Conservation (phyloP, 2,329 filamentous ascomycete species). For the Aaosphaeria arxii region DNA sequence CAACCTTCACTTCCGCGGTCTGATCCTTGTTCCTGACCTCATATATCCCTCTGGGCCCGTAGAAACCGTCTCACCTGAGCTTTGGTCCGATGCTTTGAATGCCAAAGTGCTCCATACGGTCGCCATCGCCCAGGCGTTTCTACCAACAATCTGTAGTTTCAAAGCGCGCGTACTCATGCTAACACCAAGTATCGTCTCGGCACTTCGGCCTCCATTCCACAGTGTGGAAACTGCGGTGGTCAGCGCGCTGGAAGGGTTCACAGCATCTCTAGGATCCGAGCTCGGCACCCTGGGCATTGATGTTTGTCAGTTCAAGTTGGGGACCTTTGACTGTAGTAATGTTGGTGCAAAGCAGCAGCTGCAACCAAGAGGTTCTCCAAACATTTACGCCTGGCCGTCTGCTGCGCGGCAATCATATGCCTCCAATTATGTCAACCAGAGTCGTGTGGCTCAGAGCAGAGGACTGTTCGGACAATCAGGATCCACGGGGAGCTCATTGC, state of each 20-base stretch:
- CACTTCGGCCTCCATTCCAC: slow-evolving; percentile 75
- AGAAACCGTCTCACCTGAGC: slow-evolving; percentile 77
- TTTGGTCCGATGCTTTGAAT: slow-evolving; percentile 87
- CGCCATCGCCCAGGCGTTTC: slow-evolving; percentile 81
- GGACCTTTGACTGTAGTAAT: slow-evolving; percentile 80
- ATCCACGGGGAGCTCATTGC: slow-evolving; percentile 65
- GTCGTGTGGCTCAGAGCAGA: slow-evolving; percentile 44
- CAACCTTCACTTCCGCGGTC: slow-evolving; percentile 70
- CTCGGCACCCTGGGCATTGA: slow-evolving; percentile 71
- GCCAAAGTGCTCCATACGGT: slow-evolving; percentile 89
- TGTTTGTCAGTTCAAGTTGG: slow-evolving; percentile 84
- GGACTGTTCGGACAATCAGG: slow-evolving; percentile 51
- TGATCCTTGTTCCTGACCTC: slow-evolving; percentile 79
- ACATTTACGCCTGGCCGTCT: slow-evolving; percentile 37
- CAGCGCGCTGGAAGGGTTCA: slow-evolving; percentile 82
- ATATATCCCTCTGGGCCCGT: slow-evolving; percentile 79
- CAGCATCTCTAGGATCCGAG: slow-evolving; percentile 75
- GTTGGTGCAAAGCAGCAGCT: slow-evolving; percentile 47
- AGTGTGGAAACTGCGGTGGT: slow-evolving; percentile 84
- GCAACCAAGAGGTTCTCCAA: slow-evolving; percentile 31
- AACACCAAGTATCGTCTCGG: slow-evolving; percentile 77
- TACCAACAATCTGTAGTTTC: slow-evolving; percentile 55
- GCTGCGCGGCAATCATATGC: slow-evolving; percentile 34
- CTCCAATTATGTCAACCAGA: slow-evolving; percentile 37
- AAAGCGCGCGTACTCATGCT: slow-evolving; percentile 70